phyloP scores from a whole-genome alignment of 176 grass and related monocot species.

The Stipa capillata region DNA sequence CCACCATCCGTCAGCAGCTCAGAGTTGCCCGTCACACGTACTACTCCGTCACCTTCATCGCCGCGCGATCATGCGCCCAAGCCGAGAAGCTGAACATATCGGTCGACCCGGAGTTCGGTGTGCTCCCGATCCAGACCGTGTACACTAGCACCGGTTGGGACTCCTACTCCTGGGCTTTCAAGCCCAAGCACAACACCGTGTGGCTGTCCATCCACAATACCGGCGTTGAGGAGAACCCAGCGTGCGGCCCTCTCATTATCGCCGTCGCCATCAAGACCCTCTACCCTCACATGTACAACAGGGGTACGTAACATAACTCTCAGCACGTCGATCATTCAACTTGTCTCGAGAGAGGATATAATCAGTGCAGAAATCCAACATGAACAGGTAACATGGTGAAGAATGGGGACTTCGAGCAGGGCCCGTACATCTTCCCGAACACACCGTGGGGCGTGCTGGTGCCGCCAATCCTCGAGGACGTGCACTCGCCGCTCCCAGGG shows the following conservation, averaged over 20 bases:
- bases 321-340: background rate
- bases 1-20: slow-evolving; percentile 39
- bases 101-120: slow-evolving; percentile 24
- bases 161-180: slow-evolving; percentile 45
- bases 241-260: slow-evolving; percentile 51
- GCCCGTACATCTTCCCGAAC: slow-evolving; percentile 34
- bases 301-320: background rate
- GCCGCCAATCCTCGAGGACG: slow-evolving; percentile 48
- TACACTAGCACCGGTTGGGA: slow-evolving; percentile 59
- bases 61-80: slow-evolving; percentile 59
- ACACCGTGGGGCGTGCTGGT: slow-evolving; percentile 46
- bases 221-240: slow-evolving; percentile 43
- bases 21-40: slow-evolving; percentile 1
- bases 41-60: slow-evolving; percentile 47
- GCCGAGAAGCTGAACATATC: slow-evolving; percentile 47
- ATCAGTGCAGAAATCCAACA: background rate
- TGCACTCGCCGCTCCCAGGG: slow-evolving; percentile 34
- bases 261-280: slow-evolving; percentile 31
- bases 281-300: background rate
- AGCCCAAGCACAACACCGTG: background rate
- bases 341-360: background rate
- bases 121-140: slow-evolving; percentile 43
- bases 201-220: slow-evolving; percentile 45
- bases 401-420: slow-evolving; percentile 58
- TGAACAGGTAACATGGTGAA: slow-evolving; percentile 25